These are phyloP conservation scores for Lactifluus piperatus DNA, from an alignment of 768 basidiomycete species.

Conservation along the genomic window DNA sequence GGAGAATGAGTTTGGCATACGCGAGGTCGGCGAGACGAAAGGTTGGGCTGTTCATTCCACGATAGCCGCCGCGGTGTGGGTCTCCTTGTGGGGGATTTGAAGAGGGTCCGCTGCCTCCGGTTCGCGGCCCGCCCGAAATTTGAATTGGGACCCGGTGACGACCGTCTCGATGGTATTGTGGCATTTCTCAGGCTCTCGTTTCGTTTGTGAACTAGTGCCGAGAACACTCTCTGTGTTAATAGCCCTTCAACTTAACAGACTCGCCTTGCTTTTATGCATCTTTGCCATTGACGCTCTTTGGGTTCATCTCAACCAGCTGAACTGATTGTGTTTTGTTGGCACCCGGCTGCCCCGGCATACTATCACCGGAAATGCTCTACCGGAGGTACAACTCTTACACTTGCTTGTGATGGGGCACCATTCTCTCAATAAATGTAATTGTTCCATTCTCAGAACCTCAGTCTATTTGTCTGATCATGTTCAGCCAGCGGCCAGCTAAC, in stretches of 20 bases:
- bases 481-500: neutral
- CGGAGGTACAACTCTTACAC: neutral
- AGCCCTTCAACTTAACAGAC: neutral
- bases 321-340: neutral
- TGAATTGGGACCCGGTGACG: no score
- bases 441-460: neutral
- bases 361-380: neutral
- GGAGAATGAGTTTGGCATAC: conserved; percentile 68
- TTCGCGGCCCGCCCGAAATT: no score
- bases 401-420: neutral
- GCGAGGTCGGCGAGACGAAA: conserved; percentile 54
- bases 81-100: neutral
- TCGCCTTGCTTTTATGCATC: neutral
- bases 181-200: no score
- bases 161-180: no score
- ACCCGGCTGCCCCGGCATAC: neutral
- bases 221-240: neutral
- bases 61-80: neutral
- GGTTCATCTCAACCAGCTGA: neutral
- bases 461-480: neutral
- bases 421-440: neutral
- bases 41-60: neutral
- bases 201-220: neutral
- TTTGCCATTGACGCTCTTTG: neutral
- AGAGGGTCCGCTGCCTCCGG: neutral